Conservation (phyloP, 1,139 yeast genomes). For the Protomyces arabidopsidicola region DNA sequence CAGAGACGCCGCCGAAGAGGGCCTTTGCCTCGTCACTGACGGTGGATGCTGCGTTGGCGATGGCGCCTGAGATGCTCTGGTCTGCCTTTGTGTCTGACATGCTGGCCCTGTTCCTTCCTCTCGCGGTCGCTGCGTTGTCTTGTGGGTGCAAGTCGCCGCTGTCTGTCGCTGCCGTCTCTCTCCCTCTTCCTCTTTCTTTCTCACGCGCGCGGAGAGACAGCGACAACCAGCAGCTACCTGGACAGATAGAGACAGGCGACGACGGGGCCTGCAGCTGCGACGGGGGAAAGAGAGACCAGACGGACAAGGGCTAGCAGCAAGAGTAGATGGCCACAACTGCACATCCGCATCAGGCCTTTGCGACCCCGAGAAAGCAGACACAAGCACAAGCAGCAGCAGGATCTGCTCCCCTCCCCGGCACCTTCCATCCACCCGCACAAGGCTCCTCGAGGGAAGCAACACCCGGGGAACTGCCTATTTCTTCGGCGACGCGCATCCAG, state of each 20-base stretch:
- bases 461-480: not conserved
- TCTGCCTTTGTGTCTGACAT: conserved; percentile 15
- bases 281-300: not conserved
- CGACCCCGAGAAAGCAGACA: not conserved
- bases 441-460: not conserved
- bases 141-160: too few relatives aligned
- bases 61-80: conserved; percentile 20
- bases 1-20: conserved; percentile 19
- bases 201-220: too few relatives aligned
- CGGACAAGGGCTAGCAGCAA: not conserved
- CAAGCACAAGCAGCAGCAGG: not conserved
- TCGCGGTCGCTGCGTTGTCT: too few relatives aligned
- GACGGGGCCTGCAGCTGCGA: too few relatives aligned
- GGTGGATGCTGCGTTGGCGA: conserved; percentile 19
- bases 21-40: conserved; percentile 25
- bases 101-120: too few relatives aligned
- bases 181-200: too few relatives aligned
- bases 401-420: not conserved
- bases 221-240: too few relatives aligned
- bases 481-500: not conserved
- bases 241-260: too few relatives aligned
- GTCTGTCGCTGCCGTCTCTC: too few relatives aligned
- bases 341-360: not conserved
- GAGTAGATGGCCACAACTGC: not conserved
- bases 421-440: not conserved